These are phyloP conservation scores for Eucalyptus erythrocorys DNA, from an alignment of 345 rosid species.

Conservation along the genomic window DNA sequence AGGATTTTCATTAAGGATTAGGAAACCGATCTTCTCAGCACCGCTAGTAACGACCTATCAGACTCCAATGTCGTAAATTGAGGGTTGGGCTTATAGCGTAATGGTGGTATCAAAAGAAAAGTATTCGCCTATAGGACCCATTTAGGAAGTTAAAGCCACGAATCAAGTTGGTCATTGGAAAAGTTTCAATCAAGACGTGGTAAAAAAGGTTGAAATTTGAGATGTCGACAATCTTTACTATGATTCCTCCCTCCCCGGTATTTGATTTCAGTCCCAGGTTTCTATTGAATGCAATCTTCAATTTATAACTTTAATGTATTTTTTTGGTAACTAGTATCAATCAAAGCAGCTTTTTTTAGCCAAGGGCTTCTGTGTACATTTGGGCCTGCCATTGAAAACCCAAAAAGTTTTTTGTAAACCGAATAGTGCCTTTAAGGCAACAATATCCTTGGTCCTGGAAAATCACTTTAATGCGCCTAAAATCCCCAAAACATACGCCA, in stretches of 20 bases:
- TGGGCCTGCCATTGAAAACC: neutral
- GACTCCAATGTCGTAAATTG: neutral
- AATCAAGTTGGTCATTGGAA: neutral
- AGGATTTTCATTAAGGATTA: neutral
- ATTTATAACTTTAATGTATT: neutral
- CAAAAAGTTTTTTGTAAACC: neutral
- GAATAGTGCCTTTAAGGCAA: neutral
- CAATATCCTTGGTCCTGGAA: neutral
- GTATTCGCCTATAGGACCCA: neutral
- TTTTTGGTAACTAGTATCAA: neutral
- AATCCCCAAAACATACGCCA: neutral
- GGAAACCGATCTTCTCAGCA: neutral
- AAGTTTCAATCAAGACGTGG: neutral
- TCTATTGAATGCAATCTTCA: neutral
- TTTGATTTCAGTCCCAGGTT: neutral
- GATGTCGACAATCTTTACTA: neutral
- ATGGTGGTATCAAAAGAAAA: neutral
- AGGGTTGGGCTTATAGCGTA: neutral
- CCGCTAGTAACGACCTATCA: neutral
- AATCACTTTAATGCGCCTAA: neutral
- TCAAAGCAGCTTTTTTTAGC: neutral
- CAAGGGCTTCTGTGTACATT: neutral
- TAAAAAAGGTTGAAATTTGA: neutral
- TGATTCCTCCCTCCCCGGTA: neutral
- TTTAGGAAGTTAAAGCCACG: neutral